Evolutionary conservation across 768 basidiomycete species (phyloP).

Genomic region (Pleurotus pulmonarius): DNA sequence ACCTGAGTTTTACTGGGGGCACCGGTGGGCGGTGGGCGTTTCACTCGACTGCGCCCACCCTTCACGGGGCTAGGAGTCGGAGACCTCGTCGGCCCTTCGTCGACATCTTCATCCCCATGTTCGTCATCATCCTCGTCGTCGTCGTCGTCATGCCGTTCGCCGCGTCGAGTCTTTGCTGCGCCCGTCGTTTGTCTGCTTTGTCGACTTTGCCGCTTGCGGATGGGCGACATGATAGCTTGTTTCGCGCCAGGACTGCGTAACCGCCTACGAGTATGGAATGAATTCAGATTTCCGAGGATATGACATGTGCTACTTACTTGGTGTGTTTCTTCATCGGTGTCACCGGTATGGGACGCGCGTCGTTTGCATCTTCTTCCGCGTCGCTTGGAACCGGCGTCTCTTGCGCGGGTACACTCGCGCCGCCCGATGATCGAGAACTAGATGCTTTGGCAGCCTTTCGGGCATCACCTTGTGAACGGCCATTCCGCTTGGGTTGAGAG

Average conservation of each 20-base stretch:
- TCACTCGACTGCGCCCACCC: no score
- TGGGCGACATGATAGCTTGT: not conserved
- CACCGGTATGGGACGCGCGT: not conserved
- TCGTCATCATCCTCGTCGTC: no score
- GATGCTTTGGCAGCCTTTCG: no score
- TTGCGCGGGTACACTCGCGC: not conserved
- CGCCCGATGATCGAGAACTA: no score
- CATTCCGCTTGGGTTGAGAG: not conserved
- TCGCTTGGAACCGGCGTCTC: not conserved
- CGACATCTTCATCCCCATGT: no score
- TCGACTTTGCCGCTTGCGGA: not conserved
- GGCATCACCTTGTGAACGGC: not conserved
- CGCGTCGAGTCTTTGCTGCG: no score
- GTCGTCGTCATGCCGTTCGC: no score
- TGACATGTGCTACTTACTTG: not conserved
- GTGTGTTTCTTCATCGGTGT: slow-evolving; percentile 9
- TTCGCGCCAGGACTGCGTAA: not conserved
- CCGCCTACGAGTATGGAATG: not conserved
- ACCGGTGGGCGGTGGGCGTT: no score
- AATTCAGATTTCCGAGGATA: not conserved
- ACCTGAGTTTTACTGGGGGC: no score
- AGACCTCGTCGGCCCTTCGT: no score
- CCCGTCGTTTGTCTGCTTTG: no score
- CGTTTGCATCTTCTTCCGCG: not conserved
- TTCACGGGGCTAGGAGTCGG: no score